Evolutionary conservation across 2,329 filamentous ascomycete species (phyloP).

Genomic region (Talaromyces marneffei): DNA sequence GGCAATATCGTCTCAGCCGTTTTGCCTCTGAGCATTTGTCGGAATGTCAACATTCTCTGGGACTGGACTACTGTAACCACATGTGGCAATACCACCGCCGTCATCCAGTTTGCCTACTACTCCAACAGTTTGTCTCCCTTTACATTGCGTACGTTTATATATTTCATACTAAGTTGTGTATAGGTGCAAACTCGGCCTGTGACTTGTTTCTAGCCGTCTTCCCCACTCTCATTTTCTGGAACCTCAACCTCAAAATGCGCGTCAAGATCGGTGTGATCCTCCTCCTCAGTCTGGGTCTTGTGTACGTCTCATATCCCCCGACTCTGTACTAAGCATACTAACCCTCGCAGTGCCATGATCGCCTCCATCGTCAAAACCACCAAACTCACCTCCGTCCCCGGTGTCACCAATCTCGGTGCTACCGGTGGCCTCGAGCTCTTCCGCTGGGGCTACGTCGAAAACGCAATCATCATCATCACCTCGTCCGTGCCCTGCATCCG

Average conservation of each 20-base stretch:
- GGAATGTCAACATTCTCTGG: conserved; percentile 22
- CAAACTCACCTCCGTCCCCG: conserved; percentile 19
- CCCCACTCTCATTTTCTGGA: conserved; percentile 29
- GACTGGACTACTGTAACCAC: conserved; percentile 12
- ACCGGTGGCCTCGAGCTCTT: conserved; percentile 18
- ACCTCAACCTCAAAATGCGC: conserved; percentile 25
- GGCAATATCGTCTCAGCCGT: conserved; percentile 19
- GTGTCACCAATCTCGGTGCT: conserved; percentile 15
- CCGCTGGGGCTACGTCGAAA: conserved; percentile 26
- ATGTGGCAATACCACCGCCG: conserved; percentile 19
- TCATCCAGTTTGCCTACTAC: conserved; percentile 25
- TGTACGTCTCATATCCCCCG: background rate
- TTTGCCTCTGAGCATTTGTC: conserved; percentile 22
- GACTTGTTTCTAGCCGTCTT: conserved; percentile 30
- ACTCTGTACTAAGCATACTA: background rate
- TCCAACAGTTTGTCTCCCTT: conserved; percentile 20
- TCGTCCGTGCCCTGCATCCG: conserved; percentile 26
- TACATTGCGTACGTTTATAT: background rate
- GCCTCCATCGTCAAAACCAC: conserved; percentile 23
- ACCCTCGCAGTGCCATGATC: conserved; percentile 20
- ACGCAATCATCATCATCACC: conserved; percentile 26
- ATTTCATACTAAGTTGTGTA: background rate
- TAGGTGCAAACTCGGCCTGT: conserved; percentile 20
- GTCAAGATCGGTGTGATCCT: conserved; percentile 27
- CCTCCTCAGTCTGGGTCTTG: conserved; percentile 26